Percentiles rank a stretch among this genome's conserved stretches.
These are phyloP conservation scores for Tremella fuciformis DNA, from an alignment of 768 basidiomycete genomes.

Conservation along the genomic window DNA sequence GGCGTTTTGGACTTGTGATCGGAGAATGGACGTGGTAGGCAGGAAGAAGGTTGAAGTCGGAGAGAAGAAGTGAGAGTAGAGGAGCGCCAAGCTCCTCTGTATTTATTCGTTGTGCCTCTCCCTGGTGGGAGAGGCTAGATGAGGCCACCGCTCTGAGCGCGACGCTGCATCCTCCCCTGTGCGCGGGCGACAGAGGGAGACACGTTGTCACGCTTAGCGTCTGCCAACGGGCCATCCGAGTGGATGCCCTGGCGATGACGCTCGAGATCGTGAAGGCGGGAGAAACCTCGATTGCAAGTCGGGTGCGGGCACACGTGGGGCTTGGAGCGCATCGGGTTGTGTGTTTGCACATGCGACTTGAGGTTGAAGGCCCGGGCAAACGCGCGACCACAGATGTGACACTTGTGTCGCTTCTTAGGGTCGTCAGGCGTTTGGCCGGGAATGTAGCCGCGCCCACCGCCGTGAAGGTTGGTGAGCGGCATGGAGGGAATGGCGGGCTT, in stretches of 20 bases:
- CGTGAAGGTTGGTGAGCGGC: conserved; percentile 43
- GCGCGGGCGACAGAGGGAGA: conserved; percentile 47
- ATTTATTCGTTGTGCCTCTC: conserved; percentile 27
- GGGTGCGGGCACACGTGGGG: conserved; percentile 83
- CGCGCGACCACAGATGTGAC: conserved; percentile 57
- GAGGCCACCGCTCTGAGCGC: conserved; percentile 38
- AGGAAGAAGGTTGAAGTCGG: conserved; percentile 32
- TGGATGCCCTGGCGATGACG: conserved; percentile 62
- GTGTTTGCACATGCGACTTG: conserved; percentile 88
- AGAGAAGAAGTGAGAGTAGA: conserved; percentile 20
- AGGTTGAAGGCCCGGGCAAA: conserved; percentile 92
- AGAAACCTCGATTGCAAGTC: conserved; percentile 84
- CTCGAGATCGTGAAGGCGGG: conserved; percentile 88
- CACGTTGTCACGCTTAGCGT: conserved; percentile 48
- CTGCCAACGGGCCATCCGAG: conserved; percentile 49
- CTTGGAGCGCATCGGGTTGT: conserved; percentile 86
- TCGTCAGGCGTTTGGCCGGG: conserved; percentile 51
- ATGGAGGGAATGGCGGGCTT: conserved; percentile 27
- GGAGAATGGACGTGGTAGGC: conserved; percentile 27
- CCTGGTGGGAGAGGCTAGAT: conserved; percentile 13
- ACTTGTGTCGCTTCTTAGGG: conserved; percentile 51
- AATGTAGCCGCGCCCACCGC: conserved; percentile 50
- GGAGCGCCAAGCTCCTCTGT: conserved; percentile 38
- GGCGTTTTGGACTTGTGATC: conserved; percentile 42
- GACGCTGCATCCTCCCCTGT: conserved; percentile 39